Evolutionary conservation across 129 eudicot species (phyloP).

Genomic region (Centrapalus pauciflorus): DNA sequence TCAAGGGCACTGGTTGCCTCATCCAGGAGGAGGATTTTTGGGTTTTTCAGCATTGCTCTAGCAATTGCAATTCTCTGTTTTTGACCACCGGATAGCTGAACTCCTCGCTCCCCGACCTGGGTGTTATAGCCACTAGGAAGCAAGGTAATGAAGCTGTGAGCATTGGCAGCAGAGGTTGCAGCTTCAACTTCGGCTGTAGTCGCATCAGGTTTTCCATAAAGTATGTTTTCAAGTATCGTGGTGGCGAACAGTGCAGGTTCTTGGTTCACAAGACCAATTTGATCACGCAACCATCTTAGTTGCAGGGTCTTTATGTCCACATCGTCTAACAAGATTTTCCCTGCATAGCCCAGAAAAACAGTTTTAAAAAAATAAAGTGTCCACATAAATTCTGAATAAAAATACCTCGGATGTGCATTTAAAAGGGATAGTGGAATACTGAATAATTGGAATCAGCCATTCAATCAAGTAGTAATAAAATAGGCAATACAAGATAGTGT

Average conservation of each 20-base stretch:
- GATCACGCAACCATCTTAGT: slow-evolving; percentile 80
- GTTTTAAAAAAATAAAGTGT: too few relatives aligned
- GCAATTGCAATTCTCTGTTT: slow-evolving; percentile 98
- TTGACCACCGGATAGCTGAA: slow-evolving; percentile 95
- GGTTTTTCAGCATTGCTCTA: slow-evolving; percentile 92
- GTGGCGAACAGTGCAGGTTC: slow-evolving; percentile 98
- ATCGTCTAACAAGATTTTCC: slow-evolving; percentile 78
- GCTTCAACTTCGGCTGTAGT: slow-evolving; percentile 84
- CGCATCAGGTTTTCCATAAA: slow-evolving; percentile 87
- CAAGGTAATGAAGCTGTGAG: slow-evolving; percentile 84
- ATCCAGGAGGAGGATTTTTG: slow-evolving; percentile 83
- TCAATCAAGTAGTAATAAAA: too few relatives aligned
- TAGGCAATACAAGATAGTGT: too few relatives aligned
- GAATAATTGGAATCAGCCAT: too few relatives aligned
- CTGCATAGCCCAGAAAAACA: slow-evolving; percentile 30
- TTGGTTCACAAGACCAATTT: slow-evolving; percentile 93
- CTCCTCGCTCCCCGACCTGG: slow-evolving; percentile 97
- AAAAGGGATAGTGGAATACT: too few relatives aligned
- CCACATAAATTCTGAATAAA: neutral
- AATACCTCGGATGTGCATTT: too few relatives aligned
- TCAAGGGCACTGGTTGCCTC: slow-evolving; percentile 98
- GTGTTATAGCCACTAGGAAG: slow-evolving; percentile 93
- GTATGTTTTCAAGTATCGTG: slow-evolving; percentile 92
- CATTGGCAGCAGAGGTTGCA: slow-evolving; percentile 87
- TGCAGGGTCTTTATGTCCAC: slow-evolving; percentile 83